phyloP scores from a whole-genome alignment of 2,329 filamentous ascomycete species.

The Beauveria asiatica region DNA sequence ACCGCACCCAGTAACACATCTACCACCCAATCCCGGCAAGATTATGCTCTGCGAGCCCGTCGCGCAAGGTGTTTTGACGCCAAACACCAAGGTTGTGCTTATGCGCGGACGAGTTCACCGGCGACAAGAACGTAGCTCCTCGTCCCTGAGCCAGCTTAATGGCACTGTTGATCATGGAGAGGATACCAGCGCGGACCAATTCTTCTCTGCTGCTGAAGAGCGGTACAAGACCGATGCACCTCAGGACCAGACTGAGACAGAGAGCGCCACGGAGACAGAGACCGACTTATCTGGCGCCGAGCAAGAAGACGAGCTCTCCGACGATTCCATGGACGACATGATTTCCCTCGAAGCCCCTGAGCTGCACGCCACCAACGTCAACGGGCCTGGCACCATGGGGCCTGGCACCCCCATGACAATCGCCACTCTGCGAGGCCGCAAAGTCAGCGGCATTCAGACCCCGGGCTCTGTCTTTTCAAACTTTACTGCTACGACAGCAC shows the following conservation, averaged over 20 bases:
- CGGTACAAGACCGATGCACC: constrained; percentile 50
- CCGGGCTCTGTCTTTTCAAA: constrained; percentile 85
- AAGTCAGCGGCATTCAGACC: constrained; percentile 65
- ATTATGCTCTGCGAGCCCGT: constrained; percentile 93
- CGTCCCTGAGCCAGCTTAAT: constrained; percentile 44
- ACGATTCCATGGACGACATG: constrained; percentile 88
- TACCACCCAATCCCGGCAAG: constrained; percentile 73
- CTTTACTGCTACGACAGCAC: constrained; percentile 75
- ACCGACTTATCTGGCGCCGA: constrained; percentile 55
- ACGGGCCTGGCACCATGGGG: constrained; percentile 70
- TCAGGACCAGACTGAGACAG: constrained; percentile 44
- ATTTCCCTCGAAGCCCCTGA: constrained; percentile 79
- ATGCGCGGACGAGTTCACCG: constrained; percentile 51
- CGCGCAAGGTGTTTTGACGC: constrained; percentile 70
- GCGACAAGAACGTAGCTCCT: constrained; percentile 41
- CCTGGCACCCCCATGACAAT: constrained; percentile 72
- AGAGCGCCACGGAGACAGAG: constrained; percentile 52
- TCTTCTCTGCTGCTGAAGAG: constrained; percentile 87
- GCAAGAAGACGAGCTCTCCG: constrained; percentile 68
- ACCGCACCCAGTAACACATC: constrained; percentile 79
- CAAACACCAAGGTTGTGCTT: constrained; percentile 76
- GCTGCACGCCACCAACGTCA: constrained; percentile 67
- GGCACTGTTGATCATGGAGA: constrained; percentile 58
- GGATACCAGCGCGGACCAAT: constrained; percentile 81
- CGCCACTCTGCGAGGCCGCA: constrained; percentile 48